Percentiles rank a stretch among this genome's conserved stretches.
Evolutionary conservation across 352 stramenopile genomes (phyloP).

Genomic region (Phytophthora aleatoria): DNA sequence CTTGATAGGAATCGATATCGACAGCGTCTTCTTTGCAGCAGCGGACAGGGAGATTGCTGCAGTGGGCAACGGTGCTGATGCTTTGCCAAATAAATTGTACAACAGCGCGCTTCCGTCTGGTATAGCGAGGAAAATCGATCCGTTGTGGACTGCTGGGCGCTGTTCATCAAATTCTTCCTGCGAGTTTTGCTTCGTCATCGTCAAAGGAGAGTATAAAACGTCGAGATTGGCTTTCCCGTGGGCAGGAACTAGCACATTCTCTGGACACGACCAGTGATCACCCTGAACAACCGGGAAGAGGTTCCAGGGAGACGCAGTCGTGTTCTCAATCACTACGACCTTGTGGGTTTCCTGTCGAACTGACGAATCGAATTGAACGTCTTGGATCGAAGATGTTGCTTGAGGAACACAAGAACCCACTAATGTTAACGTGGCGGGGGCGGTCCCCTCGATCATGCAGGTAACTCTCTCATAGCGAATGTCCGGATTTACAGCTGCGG

Average conservation of each 20-base stretch:
- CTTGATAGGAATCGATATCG: constrained; percentile 72
- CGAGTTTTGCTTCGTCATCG: constrained; percentile 74
- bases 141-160: constrained; percentile 63
- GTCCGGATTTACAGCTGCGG: constrained; percentile 75
- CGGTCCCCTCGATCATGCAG: constrained; percentile 66
- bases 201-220: constrained; percentile 83
- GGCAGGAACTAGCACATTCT: constrained; percentile 82
- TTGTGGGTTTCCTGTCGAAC: constrained; percentile 78
- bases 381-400: constrained; percentile 85
- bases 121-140: constrained; percentile 90
- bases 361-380: constrained; percentile 82
- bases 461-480: constrained; percentile 86
- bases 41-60: constrained; percentile 52
- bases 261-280: constrained; percentile 84
- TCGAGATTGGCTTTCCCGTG: constrained; percentile 64
- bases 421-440: constrained; percentile 73
- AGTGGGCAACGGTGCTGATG: constrained; percentile 52
- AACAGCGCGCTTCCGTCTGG: constrained; percentile 89
- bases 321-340: constrained; percentile 81
- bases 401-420: constrained; percentile 89
- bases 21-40: constrained; percentile 79
- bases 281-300: constrained; percentile 87
- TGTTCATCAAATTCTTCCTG: constrained; percentile 24
- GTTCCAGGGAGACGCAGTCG: constrained; percentile 81
- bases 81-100: constrained; percentile 87